Evolutionary conservation across 352 stramenopile species (phyloP).

Genomic region (Pythium utonaiense): DNA sequence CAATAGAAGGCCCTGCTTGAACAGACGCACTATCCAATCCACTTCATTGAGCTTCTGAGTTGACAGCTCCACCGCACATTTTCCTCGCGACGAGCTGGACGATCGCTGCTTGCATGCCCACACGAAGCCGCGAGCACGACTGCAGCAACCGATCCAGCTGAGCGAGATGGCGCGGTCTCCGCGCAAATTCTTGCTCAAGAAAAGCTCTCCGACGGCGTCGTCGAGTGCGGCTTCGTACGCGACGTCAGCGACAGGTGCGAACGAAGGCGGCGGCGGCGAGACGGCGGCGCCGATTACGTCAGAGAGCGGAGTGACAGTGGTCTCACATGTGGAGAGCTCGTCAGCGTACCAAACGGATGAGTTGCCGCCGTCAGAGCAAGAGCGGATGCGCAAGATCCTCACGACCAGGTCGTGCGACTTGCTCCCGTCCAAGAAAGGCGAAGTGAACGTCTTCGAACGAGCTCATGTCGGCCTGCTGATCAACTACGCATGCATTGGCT

Average conservation of each 20-base stretch:
- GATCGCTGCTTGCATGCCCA: not conserved
- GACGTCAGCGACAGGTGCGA: not conserved
- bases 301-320: not conserved
- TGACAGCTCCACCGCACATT: too few relatives aligned
- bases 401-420: slow-evolving; percentile 36
- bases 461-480: slow-evolving; percentile 53
- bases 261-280: not conserved
- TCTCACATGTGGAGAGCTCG: slow-evolving; percentile 5
- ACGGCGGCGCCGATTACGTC: not conserved
- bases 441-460: slow-evolving; percentile 36
- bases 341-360: slow-evolving; percentile 1
- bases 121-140: not conserved
- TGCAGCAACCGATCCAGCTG: not conserved
- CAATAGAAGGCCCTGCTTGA: slow-evolving; percentile 15
- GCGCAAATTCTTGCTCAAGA: slow-evolving; percentile 17
- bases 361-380: slow-evolving; percentile 15
- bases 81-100: not conserved
- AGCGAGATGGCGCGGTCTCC: slow-evolving; percentile 9
- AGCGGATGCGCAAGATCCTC: slow-evolving; percentile 36
- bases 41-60: too few relatives aligned
- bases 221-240: slow-evolving; percentile 3
- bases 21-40: not conserved
- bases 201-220: not conserved
- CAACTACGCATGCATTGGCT: slow-evolving; percentile 75
- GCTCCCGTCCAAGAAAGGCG: slow-evolving; percentile 35